Evolutionary conservation across 768 basidiomycete species (phyloP).

Genomic region (Tubosaeta sp.): DNA sequence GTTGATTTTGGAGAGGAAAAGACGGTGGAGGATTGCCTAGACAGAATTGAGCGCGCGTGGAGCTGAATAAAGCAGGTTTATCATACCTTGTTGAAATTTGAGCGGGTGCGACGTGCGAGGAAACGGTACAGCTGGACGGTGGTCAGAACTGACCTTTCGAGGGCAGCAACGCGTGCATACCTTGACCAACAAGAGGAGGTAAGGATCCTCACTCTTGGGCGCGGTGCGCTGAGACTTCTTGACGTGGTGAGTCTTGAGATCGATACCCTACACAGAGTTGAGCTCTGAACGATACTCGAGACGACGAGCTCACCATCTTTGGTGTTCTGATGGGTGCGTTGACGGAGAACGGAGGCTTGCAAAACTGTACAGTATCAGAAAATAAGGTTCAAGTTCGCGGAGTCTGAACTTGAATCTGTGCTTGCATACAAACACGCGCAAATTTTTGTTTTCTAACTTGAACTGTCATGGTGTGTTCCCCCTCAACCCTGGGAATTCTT

Average conservation of each 20-base stretch:
- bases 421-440: constrained; percentile 44
- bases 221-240: constrained; percentile 93
- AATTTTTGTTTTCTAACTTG: constrained; percentile 37
- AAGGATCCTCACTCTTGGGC: constrained; percentile 98
- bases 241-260: constrained; percentile 95
- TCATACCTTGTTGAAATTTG: constrained; percentile 88
- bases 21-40: constrained; percentile 89
- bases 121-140: constrained; percentile 88
- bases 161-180: constrained; percentile 38
- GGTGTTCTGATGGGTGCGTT: constrained; percentile 48
- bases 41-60: constrained; percentile 18
- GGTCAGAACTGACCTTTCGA: constrained; percentile 10
- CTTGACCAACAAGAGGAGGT: constrained; percentile 97
- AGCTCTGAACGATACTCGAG: constrained; percentile 21
- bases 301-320: constrained; percentile 77
- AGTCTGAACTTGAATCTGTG: constrained; percentile 24
- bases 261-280: constrained; percentile 70
- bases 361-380: constrained; percentile 56
- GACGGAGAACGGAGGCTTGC: constrained; percentile 49
- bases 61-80: constrained; percentile 2
- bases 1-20: constrained; percentile 97
- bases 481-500: background rate
- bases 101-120: constrained; percentile 94
- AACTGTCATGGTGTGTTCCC: constrained; percentile 64
- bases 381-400: constrained; percentile 35